Evolutionary conservation across 768 basidiomycete genomes (phyloP), one percentile per base, ranked within the genome.

Genomic region (Leucosporidium yakuticum): DNA sequence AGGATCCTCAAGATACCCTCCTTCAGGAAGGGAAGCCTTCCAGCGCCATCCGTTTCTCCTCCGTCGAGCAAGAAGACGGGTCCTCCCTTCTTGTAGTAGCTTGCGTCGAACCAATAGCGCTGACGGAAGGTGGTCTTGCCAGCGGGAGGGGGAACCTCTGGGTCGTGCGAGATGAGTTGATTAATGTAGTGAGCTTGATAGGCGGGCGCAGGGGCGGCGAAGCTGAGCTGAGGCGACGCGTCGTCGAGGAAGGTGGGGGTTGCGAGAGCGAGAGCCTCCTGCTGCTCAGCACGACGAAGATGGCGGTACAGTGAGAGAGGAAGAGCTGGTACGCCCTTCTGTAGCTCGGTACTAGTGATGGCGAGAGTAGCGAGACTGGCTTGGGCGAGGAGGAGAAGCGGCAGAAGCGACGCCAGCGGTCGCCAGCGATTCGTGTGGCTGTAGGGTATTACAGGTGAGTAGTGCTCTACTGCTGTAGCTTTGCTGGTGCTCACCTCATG

Each of bases 11-110:
- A 84, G 70, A 97, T 94, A 2, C 93, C 90, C 0, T 85, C 87
- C 69, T 90, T 87, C 27, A 89, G 79, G 80, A 85, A 89, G 0
- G 79, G 78, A 12, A 81, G 60, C 58, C 81, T 73, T 50, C 75
- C 76, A 36, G 85, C 86, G 25, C 91, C 95, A 69, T 85, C 88
- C 5, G 91, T 95, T 80, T 97, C 95, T 21, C 95, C 95, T 1
- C 91, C 91, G 78, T 97, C 95, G 27, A 97, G 80, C 3, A 97
- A 85, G 73, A 91, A 87, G 27, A 97, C 90, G 0, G 94, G 95
- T 3, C 86, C 89, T 54, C 86, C 85, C 3, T 82, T 70, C 63
- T 84, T 81, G 78, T 94, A 97, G 77, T 90, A 86, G 44, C 89
- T 84, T 25, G 85, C 84, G 76, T 87, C 93, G 48, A 94, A 82